These are phyloP conservation scores for Osmozyma mogii DNA, from an alignment of 805 yeast species.

Conservation along the genomic window DNA sequence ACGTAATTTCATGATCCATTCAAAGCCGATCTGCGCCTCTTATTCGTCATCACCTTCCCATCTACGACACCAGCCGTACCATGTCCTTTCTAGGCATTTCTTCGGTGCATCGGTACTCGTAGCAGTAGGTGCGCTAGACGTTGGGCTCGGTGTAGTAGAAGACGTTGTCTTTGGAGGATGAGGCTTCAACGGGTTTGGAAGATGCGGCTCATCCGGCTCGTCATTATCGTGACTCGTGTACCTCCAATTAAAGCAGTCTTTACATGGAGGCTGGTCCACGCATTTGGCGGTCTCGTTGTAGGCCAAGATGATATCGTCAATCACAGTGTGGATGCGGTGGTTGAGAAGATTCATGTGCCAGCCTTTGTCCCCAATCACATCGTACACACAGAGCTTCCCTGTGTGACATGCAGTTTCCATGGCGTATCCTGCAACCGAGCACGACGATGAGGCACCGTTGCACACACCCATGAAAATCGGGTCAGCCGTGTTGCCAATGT, in stretches of 20 bases:
- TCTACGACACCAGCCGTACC: slow-evolving; percentile 60
- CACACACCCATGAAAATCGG: slow-evolving; percentile 96
- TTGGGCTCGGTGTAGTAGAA: slow-evolving; percentile 1
- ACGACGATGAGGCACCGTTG: slow-evolving; percentile 83
- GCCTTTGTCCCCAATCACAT: slow-evolving; percentile 80
- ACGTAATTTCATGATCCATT: slow-evolving; percentile 1
- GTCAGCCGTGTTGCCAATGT: slow-evolving; percentile 94
- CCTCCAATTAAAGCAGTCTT: slow-evolving; percentile 87
- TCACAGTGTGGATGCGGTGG: slow-evolving; percentile 86
- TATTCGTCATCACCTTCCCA: slow-evolving; percentile 31
- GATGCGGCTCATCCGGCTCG: slow-evolving; percentile 28
- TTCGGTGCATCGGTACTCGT: slow-evolving; percentile 22
- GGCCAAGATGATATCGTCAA: slow-evolving; percentile 63
- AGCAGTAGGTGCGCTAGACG: slow-evolving; percentile 2
- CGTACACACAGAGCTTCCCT: slow-evolving; percentile 81
- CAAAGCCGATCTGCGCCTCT: slow-evolving; percentile 7
- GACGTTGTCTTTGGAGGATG: slow-evolving; percentile 8
- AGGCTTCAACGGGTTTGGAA: slow-evolving; percentile 33
- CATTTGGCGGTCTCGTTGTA: slow-evolving; percentile 79
- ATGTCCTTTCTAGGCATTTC: slow-evolving; percentile 47
- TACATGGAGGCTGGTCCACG: slow-evolving; percentile 69
- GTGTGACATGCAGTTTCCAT: slow-evolving; percentile 95
- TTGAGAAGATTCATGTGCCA: slow-evolving; percentile 86
- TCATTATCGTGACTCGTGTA: slow-evolving; percentile 47
- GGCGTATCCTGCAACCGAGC: slow-evolving; percentile 91